Evolutionary conservation across 257 asterid species (phyloP).

Genomic region (Plantago elongata): DNA sequence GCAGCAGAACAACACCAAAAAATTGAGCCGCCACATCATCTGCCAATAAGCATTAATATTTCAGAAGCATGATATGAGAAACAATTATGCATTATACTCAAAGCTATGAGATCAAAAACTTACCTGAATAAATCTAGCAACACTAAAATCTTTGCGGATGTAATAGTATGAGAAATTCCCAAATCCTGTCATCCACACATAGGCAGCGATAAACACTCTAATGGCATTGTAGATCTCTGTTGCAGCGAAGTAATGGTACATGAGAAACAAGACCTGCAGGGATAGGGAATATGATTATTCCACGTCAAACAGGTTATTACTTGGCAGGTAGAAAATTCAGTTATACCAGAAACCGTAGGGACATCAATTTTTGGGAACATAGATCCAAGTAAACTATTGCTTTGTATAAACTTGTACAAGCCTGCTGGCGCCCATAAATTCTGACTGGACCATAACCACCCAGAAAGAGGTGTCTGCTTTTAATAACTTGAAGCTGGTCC

Average conservation of each 20-base stretch:
- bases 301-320: neutral
- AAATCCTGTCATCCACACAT: conserved; percentile 96
- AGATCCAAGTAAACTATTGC: neutral
- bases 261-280: conserved; percentile 73
- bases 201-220: conserved; percentile 75
- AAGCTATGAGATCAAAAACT: conserved; percentile 11
- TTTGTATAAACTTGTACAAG: neutral
- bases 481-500: neutral
- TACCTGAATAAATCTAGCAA: conserved; percentile 78
- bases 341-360: neutral
- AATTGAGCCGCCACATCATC: conserved; percentile 98
- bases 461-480: neutral
- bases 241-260: conserved; percentile 93
- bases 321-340: no score
- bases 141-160: conserved; percentile 79
- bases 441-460: neutral
- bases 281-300: conserved; percentile 22
- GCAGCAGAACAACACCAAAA: conserved; percentile 82
- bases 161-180: conserved; percentile 91
- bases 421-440: conserved; percentile 1
- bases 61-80: conserved; percentile 25
- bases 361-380: neutral
- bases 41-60: conserved; percentile 26
- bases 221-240: conserved; percentile 77
- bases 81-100: conserved; percentile 1